Conservation (phyloP, 2,329 filamentous ascomycete species). For the Diaporthe sp. region DNA sequence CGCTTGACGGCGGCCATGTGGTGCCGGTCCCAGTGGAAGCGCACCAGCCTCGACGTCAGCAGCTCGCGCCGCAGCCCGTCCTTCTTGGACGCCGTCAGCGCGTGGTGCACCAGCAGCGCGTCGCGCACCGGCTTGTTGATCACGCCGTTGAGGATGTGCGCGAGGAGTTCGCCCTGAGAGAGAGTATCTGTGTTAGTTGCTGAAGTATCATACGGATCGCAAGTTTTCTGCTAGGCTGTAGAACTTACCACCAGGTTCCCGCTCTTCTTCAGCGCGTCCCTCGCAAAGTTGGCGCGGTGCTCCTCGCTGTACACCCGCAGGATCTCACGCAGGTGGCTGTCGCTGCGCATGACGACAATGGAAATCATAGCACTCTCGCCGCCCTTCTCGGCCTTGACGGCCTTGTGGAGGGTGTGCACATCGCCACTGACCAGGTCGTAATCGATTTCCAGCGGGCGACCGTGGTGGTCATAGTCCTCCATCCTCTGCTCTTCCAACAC, state of each 20-base stretch:
- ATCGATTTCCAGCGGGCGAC: slow-evolving; percentile 70
- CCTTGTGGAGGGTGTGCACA: slow-evolving; percentile 76
- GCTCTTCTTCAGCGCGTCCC: slow-evolving; percentile 88
- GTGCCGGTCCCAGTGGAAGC: slow-evolving; percentile 90
- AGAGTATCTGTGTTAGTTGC: slow-evolving; percentile 27
- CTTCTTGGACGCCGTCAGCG: slow-evolving; percentile 79
- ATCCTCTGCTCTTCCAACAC: slow-evolving; percentile 87
- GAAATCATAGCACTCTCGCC: slow-evolving; percentile 90
- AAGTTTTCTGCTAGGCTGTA: background rate
- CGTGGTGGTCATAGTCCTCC: slow-evolving; percentile 80
- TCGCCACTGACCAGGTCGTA: slow-evolving; percentile 75
- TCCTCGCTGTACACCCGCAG: slow-evolving; percentile 80
- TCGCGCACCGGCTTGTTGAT: slow-evolving; percentile 97
- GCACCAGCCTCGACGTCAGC: slow-evolving; percentile 87
- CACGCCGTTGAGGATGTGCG: slow-evolving; percentile 95
- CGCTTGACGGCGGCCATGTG: slow-evolving; percentile 85
- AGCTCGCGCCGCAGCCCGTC: slow-evolving; percentile 85
- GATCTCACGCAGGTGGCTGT: slow-evolving; percentile 85
- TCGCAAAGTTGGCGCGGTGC: slow-evolving; percentile 85
- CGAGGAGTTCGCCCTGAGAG: slow-evolving; percentile 88
- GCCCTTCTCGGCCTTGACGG: slow-evolving; percentile 80
- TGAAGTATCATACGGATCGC: background rate
- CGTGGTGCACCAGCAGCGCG: slow-evolving; percentile 90
- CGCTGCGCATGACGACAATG: slow-evolving; percentile 84
- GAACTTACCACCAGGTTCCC: slow-evolving; percentile 89